These are phyloP conservation scores for Gonium pectorale DNA, from an alignment of 139 green algal genomes.

Conservation along the genomic window DNA sequence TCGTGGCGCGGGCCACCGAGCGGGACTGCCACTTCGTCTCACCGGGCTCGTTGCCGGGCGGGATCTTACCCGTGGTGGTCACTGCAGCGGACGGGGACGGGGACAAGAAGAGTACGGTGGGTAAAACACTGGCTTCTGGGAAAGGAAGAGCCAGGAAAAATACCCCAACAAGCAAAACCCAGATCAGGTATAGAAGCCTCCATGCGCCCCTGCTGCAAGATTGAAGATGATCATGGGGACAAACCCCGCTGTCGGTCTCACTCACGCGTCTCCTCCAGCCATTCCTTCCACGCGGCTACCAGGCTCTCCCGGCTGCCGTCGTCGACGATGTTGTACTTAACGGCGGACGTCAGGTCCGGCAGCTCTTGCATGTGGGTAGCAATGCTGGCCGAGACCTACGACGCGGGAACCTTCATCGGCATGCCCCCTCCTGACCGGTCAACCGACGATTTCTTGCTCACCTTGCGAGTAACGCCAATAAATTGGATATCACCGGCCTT, in stretches of 20 bases:
- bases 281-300: slow-evolving; percentile 86
- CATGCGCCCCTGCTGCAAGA: too few relatives aligned
- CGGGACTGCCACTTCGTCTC: slow-evolving; percentile 78
- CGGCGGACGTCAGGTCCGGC: slow-evolving; percentile 70
- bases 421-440: background rate
- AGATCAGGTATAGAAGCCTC: too few relatives aligned
- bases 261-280: slow-evolving; percentile 81
- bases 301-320: slow-evolving; percentile 75
- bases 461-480: slow-evolving; percentile 76
- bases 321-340: slow-evolving; percentile 70
- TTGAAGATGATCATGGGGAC: background rate
- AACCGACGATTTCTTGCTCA: slow-evolving; percentile 24
- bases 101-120: too few relatives aligned
- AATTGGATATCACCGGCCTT: slow-evolving; percentile 68
- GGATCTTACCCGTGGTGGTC: slow-evolving; percentile 72
- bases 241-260: background rate
- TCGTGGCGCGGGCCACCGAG: slow-evolving; percentile 42
- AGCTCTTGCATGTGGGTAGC: slow-evolving; percentile 77
- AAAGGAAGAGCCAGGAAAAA: background rate
- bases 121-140: too few relatives aligned
- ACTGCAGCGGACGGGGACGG: too few relatives aligned
- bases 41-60: slow-evolving; percentile 83
- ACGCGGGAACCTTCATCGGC: background rate
- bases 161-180: background rate
- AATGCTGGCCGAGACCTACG: slow-evolving; percentile 78